Percentiles rank a stretch among this genome's conserved stretches.
Evolutionary conservation across 2,329 filamentous ascomycete species (phyloP).

Genomic region (Aureobasidium melanogenum): DNA sequence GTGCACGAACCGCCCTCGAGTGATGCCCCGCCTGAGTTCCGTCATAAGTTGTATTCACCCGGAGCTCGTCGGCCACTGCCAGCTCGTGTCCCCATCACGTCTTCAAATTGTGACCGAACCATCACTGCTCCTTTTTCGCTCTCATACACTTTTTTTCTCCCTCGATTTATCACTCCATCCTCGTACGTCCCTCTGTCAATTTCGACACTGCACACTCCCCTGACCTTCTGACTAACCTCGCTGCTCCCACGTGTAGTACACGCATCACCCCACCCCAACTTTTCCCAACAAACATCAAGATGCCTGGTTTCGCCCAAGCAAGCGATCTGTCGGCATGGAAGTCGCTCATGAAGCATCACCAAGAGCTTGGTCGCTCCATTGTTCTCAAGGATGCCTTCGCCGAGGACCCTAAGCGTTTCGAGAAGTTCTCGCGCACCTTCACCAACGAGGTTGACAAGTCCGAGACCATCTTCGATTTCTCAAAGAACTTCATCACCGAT

Average conservation of each 20-base stretch:
- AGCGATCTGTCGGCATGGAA: conserved; percentile 81
- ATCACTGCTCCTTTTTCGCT: background rate
- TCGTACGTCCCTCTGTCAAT: background rate
- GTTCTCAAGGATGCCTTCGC: conserved; percentile 85
- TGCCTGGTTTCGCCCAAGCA: conserved; percentile 67
- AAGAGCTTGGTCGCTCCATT: conserved; percentile 73
- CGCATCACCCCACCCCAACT: conserved; percentile 11
- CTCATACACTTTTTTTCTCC: background rate
- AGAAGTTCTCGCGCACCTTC: conserved; percentile 83
- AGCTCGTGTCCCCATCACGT: background rate
- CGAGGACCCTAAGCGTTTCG: conserved; percentile 77
- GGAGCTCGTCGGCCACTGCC: conserved; percentile 2
- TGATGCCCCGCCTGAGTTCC: background rate
- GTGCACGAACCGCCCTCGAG: background rate
- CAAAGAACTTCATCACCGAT: conserved; percentile 95
- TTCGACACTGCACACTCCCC: background rate
- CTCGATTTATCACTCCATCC: background rate
- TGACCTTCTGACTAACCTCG: background rate
- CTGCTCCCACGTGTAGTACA: conserved; percentile 6
- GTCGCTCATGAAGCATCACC: conserved; percentile 80
- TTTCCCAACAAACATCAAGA: conserved; percentile 25
- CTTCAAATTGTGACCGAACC: conserved; percentile 4
- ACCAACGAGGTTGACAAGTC: conserved; percentile 65
- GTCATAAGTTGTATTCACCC: conserved; percentile 1
- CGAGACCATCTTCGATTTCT: conserved; percentile 96